Evolutionary conservation across 768 basidiomycete species (phyloP), one percentile per base, ranked within the genome.

Genomic region (Russula abietina): DNA sequence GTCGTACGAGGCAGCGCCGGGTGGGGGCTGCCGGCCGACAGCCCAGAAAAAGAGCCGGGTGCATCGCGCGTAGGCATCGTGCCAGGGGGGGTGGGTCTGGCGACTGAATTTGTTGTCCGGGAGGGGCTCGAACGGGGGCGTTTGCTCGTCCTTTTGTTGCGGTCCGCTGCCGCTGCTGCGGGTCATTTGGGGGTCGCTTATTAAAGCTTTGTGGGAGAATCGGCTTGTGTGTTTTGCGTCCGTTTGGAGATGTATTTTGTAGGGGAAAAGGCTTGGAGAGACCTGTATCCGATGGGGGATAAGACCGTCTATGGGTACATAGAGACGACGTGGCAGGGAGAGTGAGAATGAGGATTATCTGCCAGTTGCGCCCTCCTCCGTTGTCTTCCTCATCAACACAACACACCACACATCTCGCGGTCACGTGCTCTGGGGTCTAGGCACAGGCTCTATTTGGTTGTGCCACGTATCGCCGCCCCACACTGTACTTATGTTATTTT

Each of bases 1-100:
- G 59, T 64, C 63, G 41, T 64, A 64, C 2, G 62, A 33, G 12
- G 62, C 54, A 0, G 58, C 36, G 14, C 63, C 63, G 24, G 63
- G 54, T 4, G 49, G 53, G 4, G 52, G 58, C 16, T 64, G 63
- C 41, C 58, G 58, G 11, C 63, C 63, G 48, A 64, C 63, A 1
- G 63, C 58, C 63, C 63, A 64, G 63, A 64, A 64, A 54, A 64
- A 64, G 48, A 64, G 63, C 6, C 49, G 28, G 48, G 41, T 43
- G 12, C 63, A 64, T 38, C 58, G 54, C 32, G 53, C 54, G 22
- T 64, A 64, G 24, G 63, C 63, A 22, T 60, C 63, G 41, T 64
- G 63, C 63, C 63, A 64, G 22, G 54, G 28, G 2, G 53, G 53
- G 22, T 64, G 63, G 22, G 26, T 38, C 41, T 60, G 48, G 17